phyloP scores from a whole-genome alignment of 164 flowering plant genomes.

The Macadamia tetraphylla region DNA sequence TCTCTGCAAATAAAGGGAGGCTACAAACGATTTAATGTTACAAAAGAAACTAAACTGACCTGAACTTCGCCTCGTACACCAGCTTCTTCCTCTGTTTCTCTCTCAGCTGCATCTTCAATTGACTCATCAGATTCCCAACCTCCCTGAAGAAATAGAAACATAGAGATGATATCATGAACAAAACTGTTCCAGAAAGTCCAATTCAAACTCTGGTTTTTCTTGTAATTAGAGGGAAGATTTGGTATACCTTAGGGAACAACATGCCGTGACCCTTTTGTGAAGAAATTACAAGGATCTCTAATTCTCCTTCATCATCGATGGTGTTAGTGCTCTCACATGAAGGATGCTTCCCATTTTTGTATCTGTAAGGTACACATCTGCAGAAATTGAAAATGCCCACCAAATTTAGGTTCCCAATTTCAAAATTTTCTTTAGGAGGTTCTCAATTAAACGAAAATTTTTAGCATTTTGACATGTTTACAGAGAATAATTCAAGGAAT shows the following conservation, averaged over 20 bases:
- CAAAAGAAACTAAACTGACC: conserved; percentile 18
- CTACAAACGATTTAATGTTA: no score
- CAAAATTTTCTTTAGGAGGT: no score
- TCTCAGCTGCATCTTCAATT: conserved; percentile 47
- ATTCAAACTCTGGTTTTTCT: no score
- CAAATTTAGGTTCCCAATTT: no score
- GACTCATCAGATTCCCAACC: conserved; percentile 87
- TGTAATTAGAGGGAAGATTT: no score
- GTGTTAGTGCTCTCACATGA: neutral
- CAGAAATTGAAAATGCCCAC: neutral
- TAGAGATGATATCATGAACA: neutral
- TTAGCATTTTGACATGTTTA: no score
- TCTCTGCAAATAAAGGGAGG: no score
- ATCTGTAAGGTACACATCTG: conserved; percentile 74
- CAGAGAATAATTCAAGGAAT: no score
- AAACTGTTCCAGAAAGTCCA: neutral
- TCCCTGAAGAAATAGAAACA: conserved; percentile 37
- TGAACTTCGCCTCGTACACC: conserved; percentile 60
- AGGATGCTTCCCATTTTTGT: conserved; percentile 5
- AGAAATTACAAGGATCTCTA: conserved; percentile 62
- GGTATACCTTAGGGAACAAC: conserved; percentile 81
- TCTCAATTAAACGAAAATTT: no score
- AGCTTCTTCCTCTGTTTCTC: conserved; percentile 83
- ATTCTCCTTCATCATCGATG: conserved; percentile 6
- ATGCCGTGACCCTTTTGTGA: conserved; percentile 56